Evolutionary conservation across 805 yeast genomes (phyloP).

Genomic region (Starmerella scarabaei): DNA sequence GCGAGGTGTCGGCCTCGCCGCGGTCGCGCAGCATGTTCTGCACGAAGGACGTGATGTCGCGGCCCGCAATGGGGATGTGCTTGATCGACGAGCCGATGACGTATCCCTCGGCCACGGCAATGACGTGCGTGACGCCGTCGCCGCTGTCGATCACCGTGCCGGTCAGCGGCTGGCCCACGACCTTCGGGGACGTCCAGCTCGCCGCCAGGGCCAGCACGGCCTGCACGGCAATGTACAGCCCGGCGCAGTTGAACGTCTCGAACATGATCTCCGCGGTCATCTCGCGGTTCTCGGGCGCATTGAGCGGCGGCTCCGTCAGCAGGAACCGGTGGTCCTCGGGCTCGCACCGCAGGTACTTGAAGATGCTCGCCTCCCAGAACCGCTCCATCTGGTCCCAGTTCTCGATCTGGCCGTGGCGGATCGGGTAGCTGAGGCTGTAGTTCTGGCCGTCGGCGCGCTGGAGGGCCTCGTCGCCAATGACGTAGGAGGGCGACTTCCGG

Average conservation of each 20-base stretch:
- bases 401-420: constrained; percentile 95
- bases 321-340: constrained; percentile 97
- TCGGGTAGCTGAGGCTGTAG: constrained; percentile 80
- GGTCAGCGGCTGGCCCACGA: constrained; percentile 84
- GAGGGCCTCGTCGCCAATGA: constrained; percentile 90
- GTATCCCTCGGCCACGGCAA: constrained; percentile 98
- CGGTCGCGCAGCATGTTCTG: constrained; percentile 91
- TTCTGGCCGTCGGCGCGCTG: constrained; percentile 83
- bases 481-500: constrained; percentile 53
- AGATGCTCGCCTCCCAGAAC: constrained; percentile 95
- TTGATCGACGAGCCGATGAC: constrained; percentile 96
- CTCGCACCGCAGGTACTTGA: constrained; percentile 91
- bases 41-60: constrained; percentile 89
- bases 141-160: constrained; percentile 98
- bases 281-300: constrained; percentile 99
- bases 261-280: constrained; percentile 98
- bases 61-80: constrained; percentile 96
- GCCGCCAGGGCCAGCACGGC: constrained; percentile 98
- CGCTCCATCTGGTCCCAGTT: constrained; percentile 99
- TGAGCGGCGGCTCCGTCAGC: constrained; percentile 94
- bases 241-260: constrained; percentile 97
- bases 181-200: constrained; percentile 96
- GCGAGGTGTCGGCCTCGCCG: constrained; percentile 86
- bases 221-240: constrained; percentile 95
- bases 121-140: constrained; percentile 98